phyloP scores from a whole-genome alignment of 75 land plant genomes.

The Pinus taeda region DNA sequence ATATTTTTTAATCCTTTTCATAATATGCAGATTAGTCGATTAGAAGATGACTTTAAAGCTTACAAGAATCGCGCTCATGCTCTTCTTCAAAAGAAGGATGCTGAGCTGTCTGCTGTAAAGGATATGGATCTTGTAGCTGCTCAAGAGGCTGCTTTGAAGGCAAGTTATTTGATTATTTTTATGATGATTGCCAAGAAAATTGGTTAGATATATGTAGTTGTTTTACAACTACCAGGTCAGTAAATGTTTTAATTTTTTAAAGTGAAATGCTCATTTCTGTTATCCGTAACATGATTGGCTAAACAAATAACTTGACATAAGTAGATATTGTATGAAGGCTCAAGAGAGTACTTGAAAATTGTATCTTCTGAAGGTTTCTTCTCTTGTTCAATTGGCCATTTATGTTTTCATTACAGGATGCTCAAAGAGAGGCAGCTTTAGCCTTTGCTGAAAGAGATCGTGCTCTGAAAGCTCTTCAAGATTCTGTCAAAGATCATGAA shows the following conservation, averaged over 20 bases:
- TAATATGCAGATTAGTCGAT: slow-evolving; percentile 41
- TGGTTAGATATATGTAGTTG: background rate
- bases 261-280: background rate
- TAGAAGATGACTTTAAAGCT: slow-evolving; percentile 81
- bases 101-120: slow-evolving; percentile 79
- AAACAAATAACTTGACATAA: background rate
- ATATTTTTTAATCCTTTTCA: background rate
- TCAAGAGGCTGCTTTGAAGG: slow-evolving; percentile 81
- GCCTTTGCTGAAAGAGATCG: slow-evolving; percentile 70
- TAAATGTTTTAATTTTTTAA: too few species aligned
- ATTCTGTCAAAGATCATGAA: slow-evolving; percentile 45
- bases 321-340: background rate
- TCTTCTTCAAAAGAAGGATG: slow-evolving; percentile 96
- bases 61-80: slow-evolving; percentile 94
- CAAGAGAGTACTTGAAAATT: background rate
- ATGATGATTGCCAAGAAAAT: too few species aligned
- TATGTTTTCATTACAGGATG: slow-evolving; percentile 52
- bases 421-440: slow-evolving; percentile 59
- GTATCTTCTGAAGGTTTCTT: background rate
- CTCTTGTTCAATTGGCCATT: background rate
- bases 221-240: background rate
- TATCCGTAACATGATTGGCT: background rate
- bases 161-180: slow-evolving; percentile 11
- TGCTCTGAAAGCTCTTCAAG: slow-evolving; percentile 63
- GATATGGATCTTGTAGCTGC: slow-evolving; percentile 69